Evolutionary conservation across 2,329 filamentous ascomycete species (phyloP), one percentile per base, ranked within the genome.

Genomic region (Ceratocystis cacaofunesta): DNA sequence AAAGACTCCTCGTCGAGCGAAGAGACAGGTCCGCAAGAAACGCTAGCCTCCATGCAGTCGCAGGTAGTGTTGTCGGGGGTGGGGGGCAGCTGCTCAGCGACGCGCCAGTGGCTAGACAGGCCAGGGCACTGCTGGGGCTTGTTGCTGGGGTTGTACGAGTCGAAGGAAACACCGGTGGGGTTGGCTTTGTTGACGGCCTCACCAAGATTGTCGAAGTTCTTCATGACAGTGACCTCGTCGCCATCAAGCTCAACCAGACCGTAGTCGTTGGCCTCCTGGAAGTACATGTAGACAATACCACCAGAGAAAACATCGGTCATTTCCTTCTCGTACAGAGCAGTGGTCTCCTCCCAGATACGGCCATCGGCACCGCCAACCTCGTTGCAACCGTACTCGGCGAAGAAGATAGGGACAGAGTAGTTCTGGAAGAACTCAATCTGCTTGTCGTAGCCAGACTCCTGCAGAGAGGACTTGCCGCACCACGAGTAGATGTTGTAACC

Each of bases 401-500:
- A 96, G 86, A 99, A 99, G 72, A 91, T 89, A 60, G 94, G 94
- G 2, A 97, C 90, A 8, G 89, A 90, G 82, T 94, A 99, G 74
- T 87, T 84, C 67, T 80, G 75, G 79, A 96, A 99, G 78, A 96
- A 92, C 70, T 89, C 76, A 70, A 91, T 91, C 75, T 92, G 88
- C 66, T 85, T 81, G 69, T 87, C 80, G 78, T 92, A 99, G 65
- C 90, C 90, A 2, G 94, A 96, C 67, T 80, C 73, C 44, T 80
- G 73, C 78, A 88, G 94, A 72, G 80, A 84, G 73, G 89, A 95
- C 71, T 92, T 76, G 70, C 92, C 94, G 75, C 94, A 99, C 94
- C 94, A 99, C 64, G 92, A 95, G 83, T 99, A 99, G 78, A 97
- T 96, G 82, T 99, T 99, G 87, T 97, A 97, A 67, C 94, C 94